Base-by-base conservation (phyloP, 176 grass and related monocot genomes). In the Olyra latifolia region DNA sequence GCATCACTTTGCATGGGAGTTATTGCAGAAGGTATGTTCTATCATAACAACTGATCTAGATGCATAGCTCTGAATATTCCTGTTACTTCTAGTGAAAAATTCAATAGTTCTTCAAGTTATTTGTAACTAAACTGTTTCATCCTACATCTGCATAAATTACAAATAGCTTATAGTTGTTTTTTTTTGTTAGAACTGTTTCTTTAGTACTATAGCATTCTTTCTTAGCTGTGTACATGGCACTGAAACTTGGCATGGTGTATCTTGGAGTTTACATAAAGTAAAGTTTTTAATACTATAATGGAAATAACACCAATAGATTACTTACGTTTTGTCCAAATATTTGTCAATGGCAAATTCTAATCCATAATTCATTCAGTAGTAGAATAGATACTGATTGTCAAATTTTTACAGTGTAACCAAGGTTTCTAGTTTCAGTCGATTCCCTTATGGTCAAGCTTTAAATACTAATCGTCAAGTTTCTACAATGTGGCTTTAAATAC, bases 1-100 rank as follows among this genome's bases (percentile, higher is more conserved):
- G 84, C 93, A 93, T 63, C 91, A 95, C 53, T 95, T 95, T 93
- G 90, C 93, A 68, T 93, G 84, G 86, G 82, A 95, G 59, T 76
- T 99, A 78, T 76, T 99, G 71, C 79, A 93, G 49, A 99, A 99
- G 90, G 97, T 91, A 78, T 82, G 62, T 82, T 88, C 19, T 63
- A 39, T 80, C 75, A 41, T 25, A 72, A 68, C 55, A 75, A 47
- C 17, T 73, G 62, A 39, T 68, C 38, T 62, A 40, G 10, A 44
- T 85, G 56, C 47, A 80, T 69, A 53, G 17, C 29, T 59, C n/a
- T 74, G 30, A 79, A 74, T 66, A 80, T 62, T 82, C 30, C 43
- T 86, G 7, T 7, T 74, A 52, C 20, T 22, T 83, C 6, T 74
- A 78, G 3, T 15, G 12, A 63, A 74, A 9, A 74, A 44, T 38